Base-by-base conservation (phyloP, 1,284 basidiomycete genomes). In the Sanghuangporus baumii region DNA sequence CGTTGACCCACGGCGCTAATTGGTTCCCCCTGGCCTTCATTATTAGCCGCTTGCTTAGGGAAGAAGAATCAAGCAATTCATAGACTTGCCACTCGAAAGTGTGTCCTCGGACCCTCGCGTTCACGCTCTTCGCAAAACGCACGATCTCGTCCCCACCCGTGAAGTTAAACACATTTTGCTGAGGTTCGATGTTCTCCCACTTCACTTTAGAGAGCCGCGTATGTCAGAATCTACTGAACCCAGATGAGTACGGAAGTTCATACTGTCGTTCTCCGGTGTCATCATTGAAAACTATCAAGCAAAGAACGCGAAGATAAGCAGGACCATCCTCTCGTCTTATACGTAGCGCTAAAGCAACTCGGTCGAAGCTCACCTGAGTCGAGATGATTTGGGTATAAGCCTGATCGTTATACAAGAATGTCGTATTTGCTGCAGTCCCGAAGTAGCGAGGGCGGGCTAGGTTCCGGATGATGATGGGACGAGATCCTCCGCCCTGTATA, bases 181-280 rank as follows among this genome's bases (percentile, higher is more conserved):
- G 38, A 9, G 63, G 63, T 50, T 65, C 63, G 37, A 65, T 61
- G 47, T 55, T 61, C 12, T 61, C 60, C 59, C 59, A 65, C 31
- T 65, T 65, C 63, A 65, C 63, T 65, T n/a, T 18, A 34, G 16
- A 12, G 40, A 18, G 38, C 7, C 5, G 5, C n/a, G 50, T 52
- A 55, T 36, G 5, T 18, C 37, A 23, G 14, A n/a, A 36, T 37
- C 37, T 20, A 64, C 16, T 9, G 7, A 60, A 55, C 12, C 26
- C 23, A 57, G 20, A 46, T 23, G 26, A 51, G 20, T 1, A 46
- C 2, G 43, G 20, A 46, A 6, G 16, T n/a, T 6, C 63, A 26
- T 47, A 65, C 63, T 65, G 41, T 65, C 63, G 55, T 65, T 65
- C 41, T 65, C 63, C 4, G 63, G 59, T 18, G 63, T 65, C 47